Conservation (phyloP, 169 alveolate genomes). For the Pseudocohnilembus persalinus region DNA sequence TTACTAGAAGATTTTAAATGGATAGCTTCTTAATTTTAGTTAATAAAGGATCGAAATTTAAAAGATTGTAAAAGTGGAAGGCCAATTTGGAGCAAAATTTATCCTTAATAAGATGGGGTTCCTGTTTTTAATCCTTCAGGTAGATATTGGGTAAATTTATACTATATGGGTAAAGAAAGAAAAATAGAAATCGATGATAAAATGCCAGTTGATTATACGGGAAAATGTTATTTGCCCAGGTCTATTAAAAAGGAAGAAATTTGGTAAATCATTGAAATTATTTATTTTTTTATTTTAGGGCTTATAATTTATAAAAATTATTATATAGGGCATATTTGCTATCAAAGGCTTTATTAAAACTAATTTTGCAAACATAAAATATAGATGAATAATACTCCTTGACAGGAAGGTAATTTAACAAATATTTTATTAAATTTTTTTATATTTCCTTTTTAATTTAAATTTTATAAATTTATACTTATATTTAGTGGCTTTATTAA, state of each 20-base stretch:
- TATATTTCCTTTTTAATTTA: background rate
- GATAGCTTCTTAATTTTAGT: constrained; percentile 79
- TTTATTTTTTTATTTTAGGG: too few relatives aligned
- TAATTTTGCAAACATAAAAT: constrained; percentile 70
- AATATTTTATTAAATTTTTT: too few relatives aligned
- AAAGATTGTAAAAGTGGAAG: constrained; percentile 68
- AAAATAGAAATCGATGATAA: constrained; percentile 81
- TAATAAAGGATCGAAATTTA: constrained; percentile 79
- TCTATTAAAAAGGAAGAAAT: constrained; percentile 72
- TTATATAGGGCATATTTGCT: constrained; percentile 55
- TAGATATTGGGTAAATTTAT: constrained; percentile 80
- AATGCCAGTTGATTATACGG: constrained; percentile 79
- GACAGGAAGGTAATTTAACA: constrained; percentile 34
- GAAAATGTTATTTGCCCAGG: constrained; percentile 74
- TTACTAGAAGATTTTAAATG: constrained; percentile 77
- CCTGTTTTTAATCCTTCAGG: constrained; percentile 84
- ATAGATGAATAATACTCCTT: constrained; percentile 39
- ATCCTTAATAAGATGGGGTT: constrained; percentile 85
- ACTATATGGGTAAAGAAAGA: constrained; percentile 83
- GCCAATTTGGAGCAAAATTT: constrained; percentile 76
- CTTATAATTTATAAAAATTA: too few relatives aligned
- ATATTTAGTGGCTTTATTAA: constrained; percentile 62
- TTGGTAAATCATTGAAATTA: constrained; percentile 54
- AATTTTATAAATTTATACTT: too few relatives aligned
- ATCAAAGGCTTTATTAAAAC: constrained; percentile 80